These are phyloP conservation scores for Metarhizium brunneum DNA, from an alignment of 2,329 filamentous ascomycete genomes.

Conservation along the genomic window DNA sequence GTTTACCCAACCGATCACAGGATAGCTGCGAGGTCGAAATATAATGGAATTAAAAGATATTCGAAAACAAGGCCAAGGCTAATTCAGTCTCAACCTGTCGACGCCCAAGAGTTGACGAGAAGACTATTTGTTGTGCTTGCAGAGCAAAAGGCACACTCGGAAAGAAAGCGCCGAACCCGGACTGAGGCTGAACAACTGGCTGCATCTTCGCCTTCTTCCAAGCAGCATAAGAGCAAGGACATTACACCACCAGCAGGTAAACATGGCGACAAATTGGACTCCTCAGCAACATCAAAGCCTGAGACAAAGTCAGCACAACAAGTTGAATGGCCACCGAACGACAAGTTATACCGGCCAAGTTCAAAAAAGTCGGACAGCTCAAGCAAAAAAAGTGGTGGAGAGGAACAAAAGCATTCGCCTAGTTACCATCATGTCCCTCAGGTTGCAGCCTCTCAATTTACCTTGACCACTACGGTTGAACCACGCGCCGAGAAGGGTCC, in stretches of 20 bases:
- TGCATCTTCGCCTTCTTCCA: neutral
- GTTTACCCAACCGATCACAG: constrained; percentile 5
- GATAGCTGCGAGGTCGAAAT: constrained; percentile 1
- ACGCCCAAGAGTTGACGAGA: constrained; percentile 45
- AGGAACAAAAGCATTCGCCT: constrained; percentile 1
- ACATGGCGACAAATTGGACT: constrained; percentile 2
- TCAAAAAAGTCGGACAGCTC: constrained; percentile 8
- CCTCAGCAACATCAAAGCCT: neutral
- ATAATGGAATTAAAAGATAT: neutral
- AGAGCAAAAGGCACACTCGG: constrained; percentile 35
- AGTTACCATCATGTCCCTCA: constrained; percentile 42
- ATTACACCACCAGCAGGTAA: neutral
- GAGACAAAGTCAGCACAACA: neutral
- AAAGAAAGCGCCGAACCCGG: constrained; percentile 22
- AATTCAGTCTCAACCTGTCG: constrained; percentile 28
- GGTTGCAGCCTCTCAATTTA: constrained; percentile 45
- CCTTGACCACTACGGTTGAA: constrained; percentile 40
- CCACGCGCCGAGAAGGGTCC: constrained; percentile 25
- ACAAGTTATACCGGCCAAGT: constrained; percentile 4
- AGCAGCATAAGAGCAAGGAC: neutral
- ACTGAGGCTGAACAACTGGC: constrained; percentile 13
- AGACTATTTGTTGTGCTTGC: constrained; percentile 41
- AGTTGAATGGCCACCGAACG: neutral
- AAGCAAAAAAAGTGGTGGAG: constrained; percentile 9
- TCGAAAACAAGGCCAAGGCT: constrained; percentile 9